These are phyloP conservation scores for Ogataea minuta DNA, from an alignment of 805 yeast genomes.

Conservation along the genomic window DNA sequence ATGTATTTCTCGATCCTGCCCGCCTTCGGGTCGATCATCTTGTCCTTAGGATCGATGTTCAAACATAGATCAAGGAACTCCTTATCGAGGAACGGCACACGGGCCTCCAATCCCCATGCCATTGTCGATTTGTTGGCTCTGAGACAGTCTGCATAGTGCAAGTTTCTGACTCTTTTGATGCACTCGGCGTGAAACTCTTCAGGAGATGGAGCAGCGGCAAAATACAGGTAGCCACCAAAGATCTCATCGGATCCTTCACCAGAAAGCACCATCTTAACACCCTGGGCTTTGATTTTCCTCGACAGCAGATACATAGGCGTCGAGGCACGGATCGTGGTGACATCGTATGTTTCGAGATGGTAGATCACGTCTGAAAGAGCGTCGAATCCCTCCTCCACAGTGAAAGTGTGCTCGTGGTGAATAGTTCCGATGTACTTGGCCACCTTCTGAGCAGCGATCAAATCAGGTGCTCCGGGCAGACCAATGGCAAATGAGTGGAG, in stretches of 20 bases:
- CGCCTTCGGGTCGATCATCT: conserved; percentile 67
- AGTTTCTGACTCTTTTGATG: conserved; percentile 94
- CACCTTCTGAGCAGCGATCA: conserved; percentile 92
- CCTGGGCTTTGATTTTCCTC: conserved; percentile 98
- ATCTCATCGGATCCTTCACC: conserved; percentile 99
- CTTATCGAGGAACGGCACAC: conserved; percentile 98
- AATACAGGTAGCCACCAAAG: conserved; percentile 97
- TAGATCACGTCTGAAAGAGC: conserved; percentile 91
- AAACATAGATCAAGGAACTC: conserved; percentile 86
- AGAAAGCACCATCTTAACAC: conserved; percentile 97
- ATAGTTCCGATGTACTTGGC: conserved; percentile 94
- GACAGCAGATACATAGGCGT: conserved; percentile 97
- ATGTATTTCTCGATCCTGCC: conserved; percentile 93
- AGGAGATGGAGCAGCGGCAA: conserved; percentile 94
- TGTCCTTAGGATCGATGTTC: conserved; percentile 93
- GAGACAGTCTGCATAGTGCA: conserved; percentile 94
- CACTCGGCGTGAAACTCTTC: conserved; percentile 94
- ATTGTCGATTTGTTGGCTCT: conserved; percentile 99
- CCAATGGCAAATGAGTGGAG: conserved; percentile 97
- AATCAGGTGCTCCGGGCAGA: conserved; percentile 96
- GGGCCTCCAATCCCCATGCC: conserved; percentile 99
- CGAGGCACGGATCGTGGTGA: conserved; percentile 97
- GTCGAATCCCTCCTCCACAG: conserved; percentile 94
- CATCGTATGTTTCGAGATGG: conserved; percentile 97
- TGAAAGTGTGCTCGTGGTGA: conserved; percentile 97